These are phyloP conservation scores for Heliamphora pulchella DNA, from an alignment of 179 eudicot genomes.

Conservation along the genomic window DNA sequence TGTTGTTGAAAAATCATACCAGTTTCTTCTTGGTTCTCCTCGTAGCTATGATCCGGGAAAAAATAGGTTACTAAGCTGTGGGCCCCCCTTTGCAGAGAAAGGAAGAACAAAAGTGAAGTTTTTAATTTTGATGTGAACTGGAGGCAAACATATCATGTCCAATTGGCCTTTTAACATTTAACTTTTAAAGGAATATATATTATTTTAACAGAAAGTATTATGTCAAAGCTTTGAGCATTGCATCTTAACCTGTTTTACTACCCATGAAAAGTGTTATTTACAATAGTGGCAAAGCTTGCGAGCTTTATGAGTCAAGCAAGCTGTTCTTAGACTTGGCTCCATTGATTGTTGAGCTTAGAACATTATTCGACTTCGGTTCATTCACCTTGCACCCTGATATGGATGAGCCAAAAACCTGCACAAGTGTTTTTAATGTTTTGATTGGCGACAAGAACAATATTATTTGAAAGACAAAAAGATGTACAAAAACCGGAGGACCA, in stretches of 20 bases:
- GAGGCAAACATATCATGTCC: background rate
- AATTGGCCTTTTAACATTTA: background rate
- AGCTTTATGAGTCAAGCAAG: background rate
- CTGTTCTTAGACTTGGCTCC: conserved; percentile 7
- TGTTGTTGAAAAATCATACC: too few species aligned
- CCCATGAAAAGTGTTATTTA: background rate
- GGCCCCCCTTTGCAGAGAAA: background rate
- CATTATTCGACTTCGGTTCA: background rate
- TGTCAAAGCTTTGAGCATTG: background rate
- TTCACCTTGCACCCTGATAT: background rate
- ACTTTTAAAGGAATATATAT: background rate
- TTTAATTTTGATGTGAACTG: background rate
- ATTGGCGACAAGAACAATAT: too few species aligned
- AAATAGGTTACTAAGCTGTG: background rate
- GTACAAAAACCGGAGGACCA: too few species aligned
- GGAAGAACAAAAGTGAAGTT: background rate
- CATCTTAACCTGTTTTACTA: background rate
- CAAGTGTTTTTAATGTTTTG: too few species aligned
- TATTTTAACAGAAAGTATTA: too few species aligned
- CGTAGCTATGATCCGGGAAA: background rate
- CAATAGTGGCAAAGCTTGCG: conserved; percentile 1
- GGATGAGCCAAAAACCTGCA: background rate
- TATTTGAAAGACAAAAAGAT: too few species aligned
- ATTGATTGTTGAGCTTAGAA: background rate
- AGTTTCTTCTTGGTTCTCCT: too few species aligned